Conservation (phyloP, 164 flowering plant genomes). For the Euptelea pleiosperma region DNA sequence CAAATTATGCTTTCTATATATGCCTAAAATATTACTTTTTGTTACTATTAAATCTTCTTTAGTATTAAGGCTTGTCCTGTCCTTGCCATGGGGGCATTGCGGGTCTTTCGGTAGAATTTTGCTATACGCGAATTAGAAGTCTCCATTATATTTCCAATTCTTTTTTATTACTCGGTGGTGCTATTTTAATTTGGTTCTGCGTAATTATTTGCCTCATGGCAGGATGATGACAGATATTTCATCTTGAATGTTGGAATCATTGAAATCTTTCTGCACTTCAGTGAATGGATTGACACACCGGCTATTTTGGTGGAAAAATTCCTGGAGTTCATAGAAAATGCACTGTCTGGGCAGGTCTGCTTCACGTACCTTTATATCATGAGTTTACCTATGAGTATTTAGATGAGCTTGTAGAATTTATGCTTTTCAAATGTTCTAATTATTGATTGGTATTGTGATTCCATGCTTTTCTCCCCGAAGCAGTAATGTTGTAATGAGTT, state of each 20-base stretch:
- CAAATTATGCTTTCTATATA: too few species aligned
- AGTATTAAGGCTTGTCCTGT: too few species aligned
- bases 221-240: constrained; percentile 61
- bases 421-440: too few species aligned
- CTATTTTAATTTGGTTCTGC: constrained; percentile 2
- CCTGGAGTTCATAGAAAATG: constrained; percentile 48
- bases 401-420: neutral
- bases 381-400: neutral
- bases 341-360: constrained; percentile 59
- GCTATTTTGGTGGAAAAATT: constrained; percentile 44
- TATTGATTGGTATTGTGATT: too few species aligned
- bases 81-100: neutral
- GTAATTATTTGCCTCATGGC: constrained; percentile 26
- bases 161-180: neutral
- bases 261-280: constrained; percentile 54
- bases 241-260: constrained; percentile 52
- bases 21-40: too few species aligned
- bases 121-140: too few species aligned
- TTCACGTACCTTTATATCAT: constrained; percentile 11
- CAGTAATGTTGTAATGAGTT: neutral
- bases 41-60: too few species aligned
- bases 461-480: neutral
- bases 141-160: neutral
- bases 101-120: neutral
- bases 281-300: constrained; percentile 40